Evolutionary conservation across 352 stramenopile species (phyloP).

Genomic region (Pythium aristosporum): DNA sequence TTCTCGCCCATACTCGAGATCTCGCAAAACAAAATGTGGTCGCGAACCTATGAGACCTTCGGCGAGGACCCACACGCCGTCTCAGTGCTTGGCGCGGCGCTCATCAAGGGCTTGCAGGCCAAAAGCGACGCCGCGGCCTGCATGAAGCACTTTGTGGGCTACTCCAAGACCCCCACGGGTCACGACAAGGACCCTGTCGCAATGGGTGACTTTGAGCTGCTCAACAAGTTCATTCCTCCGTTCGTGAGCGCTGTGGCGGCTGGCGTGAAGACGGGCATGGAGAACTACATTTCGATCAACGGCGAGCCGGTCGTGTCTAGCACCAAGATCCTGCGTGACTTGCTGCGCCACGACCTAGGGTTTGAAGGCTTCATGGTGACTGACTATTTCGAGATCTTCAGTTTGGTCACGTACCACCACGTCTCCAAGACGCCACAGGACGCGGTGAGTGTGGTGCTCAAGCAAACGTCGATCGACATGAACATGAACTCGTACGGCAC

Average conservation of each 20-base stretch:
- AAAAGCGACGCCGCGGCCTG: constrained; percentile 40
- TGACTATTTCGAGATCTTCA: constrained; percentile 81
- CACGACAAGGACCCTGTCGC: constrained; percentile 81
- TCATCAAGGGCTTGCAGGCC: constrained; percentile 49
- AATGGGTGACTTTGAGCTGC: constrained; percentile 70
- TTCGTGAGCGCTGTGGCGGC: constrained; percentile 83
- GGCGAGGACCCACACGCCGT: constrained; percentile 73
- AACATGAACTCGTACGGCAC: constrained; percentile 58
- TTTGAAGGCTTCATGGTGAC: constrained; percentile 81
- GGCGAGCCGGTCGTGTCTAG: constrained; percentile 89
- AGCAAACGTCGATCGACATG: constrained; percentile 78
- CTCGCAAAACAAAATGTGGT: constrained; percentile 60
- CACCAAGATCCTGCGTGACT: constrained; percentile 43
- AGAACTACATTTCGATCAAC: constrained; percentile 93
- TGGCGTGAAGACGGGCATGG: constrained; percentile 89
- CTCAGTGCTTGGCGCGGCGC: constrained; percentile 38
- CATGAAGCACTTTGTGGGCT: constrained; percentile 86
- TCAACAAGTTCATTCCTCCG: constrained; percentile 83
- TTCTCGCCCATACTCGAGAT: constrained; percentile 80
- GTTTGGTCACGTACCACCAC: constrained; percentile 60
- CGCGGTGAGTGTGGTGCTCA: constrained; percentile 45
- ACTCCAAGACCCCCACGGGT: constrained; percentile 80
- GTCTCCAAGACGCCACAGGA: constrained; percentile 35
- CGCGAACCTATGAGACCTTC: constrained; percentile 83
- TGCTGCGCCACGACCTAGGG: constrained; percentile 51